phyloP scores from a whole-genome alignment of 2,329 filamentous ascomycete species.

The Pseudogymnoascus sp. region DNA sequence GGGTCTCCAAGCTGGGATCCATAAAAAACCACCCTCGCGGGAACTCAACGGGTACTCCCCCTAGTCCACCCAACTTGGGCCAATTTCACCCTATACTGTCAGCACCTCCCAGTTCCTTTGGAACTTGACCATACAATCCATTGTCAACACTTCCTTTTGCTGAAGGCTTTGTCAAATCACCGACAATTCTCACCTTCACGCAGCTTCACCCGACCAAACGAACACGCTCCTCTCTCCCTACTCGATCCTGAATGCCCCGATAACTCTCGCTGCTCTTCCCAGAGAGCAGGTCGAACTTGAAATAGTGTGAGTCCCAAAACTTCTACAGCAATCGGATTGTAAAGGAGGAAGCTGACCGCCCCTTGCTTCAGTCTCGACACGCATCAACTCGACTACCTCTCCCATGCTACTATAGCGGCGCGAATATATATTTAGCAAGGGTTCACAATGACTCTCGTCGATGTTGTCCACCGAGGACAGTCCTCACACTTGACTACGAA shows the following conservation, averaged over 20 bases:
- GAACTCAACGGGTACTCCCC: conserved; percentile 2
- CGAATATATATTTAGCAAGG: conserved; percentile 12
- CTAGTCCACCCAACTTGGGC: conserved; percentile 10
- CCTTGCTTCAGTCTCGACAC: conserved; percentile 12
- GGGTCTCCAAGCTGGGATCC: neutral
- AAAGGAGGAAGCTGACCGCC: neutral
- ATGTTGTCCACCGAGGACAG: conserved; percentile 63
- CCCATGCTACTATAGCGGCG: neutral
- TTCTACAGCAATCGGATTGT: conserved; percentile 6
- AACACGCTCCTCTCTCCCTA: conserved; percentile 13
- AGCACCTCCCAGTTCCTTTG: conserved; percentile 17
- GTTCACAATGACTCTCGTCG: conserved; percentile 29
- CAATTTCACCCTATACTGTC: conserved; percentile 11
- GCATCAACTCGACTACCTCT: neutral
- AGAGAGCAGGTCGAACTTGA: conserved; percentile 25
- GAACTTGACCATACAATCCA: conserved; percentile 15
- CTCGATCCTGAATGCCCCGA: conserved; percentile 30
- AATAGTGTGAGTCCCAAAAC: conserved; percentile 20
- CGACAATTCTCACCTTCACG: neutral
- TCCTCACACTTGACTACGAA: conserved; percentile 45
- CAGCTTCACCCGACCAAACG: conserved; percentile 2
- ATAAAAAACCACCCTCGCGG: conserved; percentile 5
- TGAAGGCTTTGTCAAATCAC: conserved; percentile 8
- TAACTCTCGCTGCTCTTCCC: conserved; percentile 28
- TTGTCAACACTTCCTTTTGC: conserved; percentile 16